These are phyloP conservation scores for Metschnikowia proteae DNA, from an alignment of 805 yeast genomes.

Conservation along the genomic window DNA sequence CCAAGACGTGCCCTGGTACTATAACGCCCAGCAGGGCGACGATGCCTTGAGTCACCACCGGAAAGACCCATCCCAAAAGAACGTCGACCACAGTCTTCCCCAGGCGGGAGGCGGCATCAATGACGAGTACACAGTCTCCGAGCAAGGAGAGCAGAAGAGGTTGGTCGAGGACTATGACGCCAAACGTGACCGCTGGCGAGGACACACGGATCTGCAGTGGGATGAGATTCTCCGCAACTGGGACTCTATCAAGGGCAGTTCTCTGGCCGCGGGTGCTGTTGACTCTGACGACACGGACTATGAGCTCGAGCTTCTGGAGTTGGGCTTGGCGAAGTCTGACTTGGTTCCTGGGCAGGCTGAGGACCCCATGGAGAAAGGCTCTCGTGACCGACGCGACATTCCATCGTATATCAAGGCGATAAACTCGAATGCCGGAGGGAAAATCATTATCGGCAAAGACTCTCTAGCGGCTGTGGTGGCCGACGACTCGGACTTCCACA, in stretches of 20 bases:
- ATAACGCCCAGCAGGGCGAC: constrained; percentile 11
- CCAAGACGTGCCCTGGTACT: constrained; percentile 39
- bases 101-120: constrained; percentile 53
- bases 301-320: constrained; percentile 37
- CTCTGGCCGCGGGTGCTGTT: constrained; percentile 11
- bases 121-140: constrained; percentile 35
- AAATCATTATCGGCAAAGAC: constrained; percentile 35
- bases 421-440: constrained; percentile 24
- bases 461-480: constrained; percentile 21
- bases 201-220: constrained; percentile 65
- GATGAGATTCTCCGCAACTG: constrained; percentile 46
- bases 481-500: constrained; percentile 22
- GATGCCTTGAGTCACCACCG: constrained; percentile 62
- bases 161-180: constrained; percentile 55
- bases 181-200: constrained; percentile 79
- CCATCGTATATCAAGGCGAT: constrained; percentile 61
- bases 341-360: constrained; percentile 24
- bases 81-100: constrained; percentile 47
- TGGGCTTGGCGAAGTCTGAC: constrained; percentile 28
- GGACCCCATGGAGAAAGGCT: constrained; percentile 39
- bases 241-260: constrained; percentile 32
- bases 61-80: constrained; percentile 32
- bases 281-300: constrained; percentile 39
- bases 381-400: constrained; percentile 69
- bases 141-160: constrained; percentile 16